These are phyloP conservation scores for Salinomyces thailandicus DNA, from an alignment of 2,329 filamentous ascomycete species.

Conservation along the genomic window DNA sequence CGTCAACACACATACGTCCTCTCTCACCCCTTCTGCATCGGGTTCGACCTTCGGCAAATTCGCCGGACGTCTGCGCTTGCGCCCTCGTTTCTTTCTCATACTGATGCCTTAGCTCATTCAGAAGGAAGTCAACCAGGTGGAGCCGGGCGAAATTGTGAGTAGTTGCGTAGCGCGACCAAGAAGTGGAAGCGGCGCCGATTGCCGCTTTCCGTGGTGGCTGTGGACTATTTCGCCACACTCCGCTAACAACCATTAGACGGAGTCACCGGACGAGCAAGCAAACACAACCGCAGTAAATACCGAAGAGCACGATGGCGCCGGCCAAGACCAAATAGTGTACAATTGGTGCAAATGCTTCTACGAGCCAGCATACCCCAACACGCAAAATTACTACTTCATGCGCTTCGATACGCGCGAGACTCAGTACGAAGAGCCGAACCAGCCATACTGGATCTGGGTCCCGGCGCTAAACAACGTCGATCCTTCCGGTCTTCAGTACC, in stretches of 20 bases:
- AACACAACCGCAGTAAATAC: neutral
- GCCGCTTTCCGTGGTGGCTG: no score
- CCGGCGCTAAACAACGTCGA: slow-evolving; percentile 13
- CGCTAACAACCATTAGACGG: neutral
- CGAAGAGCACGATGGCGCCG: neutral
- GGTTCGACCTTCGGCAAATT: no score
- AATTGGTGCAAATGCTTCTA: slow-evolving; percentile 16
- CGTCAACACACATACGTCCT: no score
- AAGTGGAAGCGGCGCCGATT: no score
- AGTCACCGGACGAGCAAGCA: neutral
- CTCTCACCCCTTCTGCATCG: no score
- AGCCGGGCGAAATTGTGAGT: neutral
- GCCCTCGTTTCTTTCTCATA: neutral
- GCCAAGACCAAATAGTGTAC: slow-evolving; percentile 5
- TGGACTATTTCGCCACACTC: neutral
- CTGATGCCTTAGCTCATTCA: neutral
- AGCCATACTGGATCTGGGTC: slow-evolving; percentile 25
- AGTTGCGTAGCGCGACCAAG: no score
- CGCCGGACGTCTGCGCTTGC: no score
- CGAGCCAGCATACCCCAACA: slow-evolving; percentile 4
- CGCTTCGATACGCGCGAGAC: slow-evolving; percentile 19
- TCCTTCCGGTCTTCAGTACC: slow-evolving; percentile 16
- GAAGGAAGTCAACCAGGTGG: neutral
- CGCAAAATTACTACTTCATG: slow-evolving; percentile 18
- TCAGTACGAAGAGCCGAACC: slow-evolving; percentile 19